Percentiles rank a stretch among this genome's conserved stretches.
These are phyloP conservation scores for Boletus insuetus DNA, from an alignment of 768 basidiomycete genomes.

Conservation along the genomic window DNA sequence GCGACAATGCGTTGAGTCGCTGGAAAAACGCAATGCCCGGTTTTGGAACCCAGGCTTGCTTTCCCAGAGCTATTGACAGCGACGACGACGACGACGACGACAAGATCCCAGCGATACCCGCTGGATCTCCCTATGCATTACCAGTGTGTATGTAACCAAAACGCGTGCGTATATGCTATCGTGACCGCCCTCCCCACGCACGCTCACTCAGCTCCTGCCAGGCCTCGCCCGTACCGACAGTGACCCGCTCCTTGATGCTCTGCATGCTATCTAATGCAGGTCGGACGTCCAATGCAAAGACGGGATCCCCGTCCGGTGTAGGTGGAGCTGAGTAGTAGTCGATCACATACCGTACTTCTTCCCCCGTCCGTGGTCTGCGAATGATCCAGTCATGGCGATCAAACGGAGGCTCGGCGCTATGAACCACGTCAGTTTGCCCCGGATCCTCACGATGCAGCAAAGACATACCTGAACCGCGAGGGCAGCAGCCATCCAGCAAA, in stretches of 20 bases:
- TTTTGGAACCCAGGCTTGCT: constrained; percentile 20
- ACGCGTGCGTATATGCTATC: constrained; percentile 1
- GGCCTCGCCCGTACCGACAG: constrained; percentile 63
- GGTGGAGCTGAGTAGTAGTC: constrained; percentile 97
- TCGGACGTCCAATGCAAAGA: constrained; percentile 92
- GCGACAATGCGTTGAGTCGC: not conserved
- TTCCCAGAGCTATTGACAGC: not conserved
- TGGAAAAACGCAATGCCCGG: constrained; percentile 16
- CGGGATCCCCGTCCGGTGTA: constrained; percentile 87
- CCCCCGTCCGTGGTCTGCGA: constrained; percentile 71
- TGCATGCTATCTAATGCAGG: constrained; percentile 87
- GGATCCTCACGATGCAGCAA: not conserved
- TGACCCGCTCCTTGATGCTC: constrained; percentile 72
- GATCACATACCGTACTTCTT: constrained; percentile 93
- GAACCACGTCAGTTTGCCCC: constrained; percentile 1
- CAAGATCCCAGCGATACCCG: no score
- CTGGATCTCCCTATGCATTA: constrained; percentile 1
- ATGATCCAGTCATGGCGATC: constrained; percentile 99
- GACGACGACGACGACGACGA: not conserved
- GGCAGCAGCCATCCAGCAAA: constrained; percentile 90
- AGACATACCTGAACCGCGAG: constrained; percentile 78
- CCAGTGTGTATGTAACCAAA: not conserved
- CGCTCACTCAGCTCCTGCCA: constrained; percentile 47
- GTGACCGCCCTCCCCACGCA: constrained; percentile 22
- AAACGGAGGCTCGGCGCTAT: constrained; percentile 87